phyloP scores from a whole-genome alignment of 2,329 filamentous ascomycete genomes.

The Diaporthe aspalathi region DNA sequence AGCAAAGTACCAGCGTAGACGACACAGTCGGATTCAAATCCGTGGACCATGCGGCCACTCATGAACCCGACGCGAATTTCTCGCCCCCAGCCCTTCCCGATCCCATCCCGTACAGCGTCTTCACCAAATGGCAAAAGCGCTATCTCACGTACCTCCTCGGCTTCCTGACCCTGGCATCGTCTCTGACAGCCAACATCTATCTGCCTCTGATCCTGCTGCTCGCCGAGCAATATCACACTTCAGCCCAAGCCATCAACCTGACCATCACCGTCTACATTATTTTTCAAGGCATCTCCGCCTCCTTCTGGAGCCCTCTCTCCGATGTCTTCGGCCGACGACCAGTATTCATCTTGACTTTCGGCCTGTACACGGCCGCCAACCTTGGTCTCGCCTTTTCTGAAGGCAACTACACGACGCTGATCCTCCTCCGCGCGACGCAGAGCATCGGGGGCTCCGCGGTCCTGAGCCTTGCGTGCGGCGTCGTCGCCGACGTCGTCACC shows the following conservation, averaged over 20 bases:
- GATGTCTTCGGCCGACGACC: slow-evolving; percentile 68
- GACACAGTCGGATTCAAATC: background rate
- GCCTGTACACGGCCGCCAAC: slow-evolving; percentile 64
- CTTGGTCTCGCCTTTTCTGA: slow-evolving; percentile 64
- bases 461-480: slow-evolving; percentile 72
- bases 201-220: slow-evolving; percentile 51
- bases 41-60: background rate
- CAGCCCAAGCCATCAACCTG: slow-evolving; percentile 52
- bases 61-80: background rate
- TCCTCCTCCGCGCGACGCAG: slow-evolving; percentile 70
- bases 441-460: slow-evolving; percentile 71
- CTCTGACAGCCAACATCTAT: slow-evolving; percentile 56
- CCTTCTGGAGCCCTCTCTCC: slow-evolving; percentile 67
- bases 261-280: slow-evolving; percentile 67
- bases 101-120: background rate
- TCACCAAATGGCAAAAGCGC: slow-evolving; percentile 16
- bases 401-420: slow-evolving; percentile 62
- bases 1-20: background rate
- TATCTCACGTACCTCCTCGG: slow-evolving; percentile 38
- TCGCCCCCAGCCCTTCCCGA: background rate
- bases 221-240: slow-evolving; percentile 46
- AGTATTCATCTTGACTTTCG: slow-evolving; percentile 65
- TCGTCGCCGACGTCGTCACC: slow-evolving; percentile 75
- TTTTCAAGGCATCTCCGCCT: slow-evolving; percentile 68
- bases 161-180: slow-evolving; percentile 36